These are phyloP conservation scores for Castanopsis chinensis DNA, from an alignment of 306 rosid genomes.

Conservation along the genomic window DNA sequence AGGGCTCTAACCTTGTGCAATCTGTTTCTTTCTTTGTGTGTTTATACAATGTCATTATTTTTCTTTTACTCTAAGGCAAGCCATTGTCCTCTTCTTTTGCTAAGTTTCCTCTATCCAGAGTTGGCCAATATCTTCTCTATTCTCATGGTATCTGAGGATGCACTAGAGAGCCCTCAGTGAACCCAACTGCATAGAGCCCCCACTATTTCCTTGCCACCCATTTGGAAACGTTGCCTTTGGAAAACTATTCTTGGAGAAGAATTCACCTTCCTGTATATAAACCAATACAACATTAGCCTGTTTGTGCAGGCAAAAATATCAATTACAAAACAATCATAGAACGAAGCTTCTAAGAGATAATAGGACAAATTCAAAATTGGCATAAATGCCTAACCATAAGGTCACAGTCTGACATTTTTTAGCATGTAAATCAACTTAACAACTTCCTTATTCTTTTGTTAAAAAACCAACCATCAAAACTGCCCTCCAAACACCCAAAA, in stretches of 20 bases:
- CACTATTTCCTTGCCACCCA: constrained; percentile 86
- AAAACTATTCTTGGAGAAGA: constrained; percentile 73
- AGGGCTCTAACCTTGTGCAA: constrained; percentile 54
- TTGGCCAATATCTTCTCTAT: constrained; percentile 66
- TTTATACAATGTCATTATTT: constrained; percentile 27
- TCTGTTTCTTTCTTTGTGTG: neutral
- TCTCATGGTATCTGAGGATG: constrained; percentile 71
- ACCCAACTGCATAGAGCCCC: constrained; percentile 93
- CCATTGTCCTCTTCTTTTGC: constrained; percentile 46
- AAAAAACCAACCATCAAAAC: neutral
- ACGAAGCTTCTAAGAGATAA: constrained; percentile 7
- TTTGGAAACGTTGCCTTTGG: constrained; percentile 76
- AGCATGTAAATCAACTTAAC: too few relatives aligned
- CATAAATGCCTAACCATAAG: too few relatives aligned
- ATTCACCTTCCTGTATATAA: constrained; percentile 70
- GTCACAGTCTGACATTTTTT: neutral
- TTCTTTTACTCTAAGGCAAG: constrained; percentile 49
- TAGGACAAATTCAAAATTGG: too few relatives aligned
- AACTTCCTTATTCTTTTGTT: neutral
- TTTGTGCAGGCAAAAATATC: neutral
- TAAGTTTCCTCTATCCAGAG: constrained; percentile 75
- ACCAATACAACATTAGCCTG: constrained; percentile 32
- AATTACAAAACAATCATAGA: neutral
- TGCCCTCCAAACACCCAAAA: too few relatives aligned
- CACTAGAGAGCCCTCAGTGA: constrained; percentile 88